Conservation (phyloP, 2,329 filamentous ascomycete species). For the Colletotrichum costaricense region DNA sequence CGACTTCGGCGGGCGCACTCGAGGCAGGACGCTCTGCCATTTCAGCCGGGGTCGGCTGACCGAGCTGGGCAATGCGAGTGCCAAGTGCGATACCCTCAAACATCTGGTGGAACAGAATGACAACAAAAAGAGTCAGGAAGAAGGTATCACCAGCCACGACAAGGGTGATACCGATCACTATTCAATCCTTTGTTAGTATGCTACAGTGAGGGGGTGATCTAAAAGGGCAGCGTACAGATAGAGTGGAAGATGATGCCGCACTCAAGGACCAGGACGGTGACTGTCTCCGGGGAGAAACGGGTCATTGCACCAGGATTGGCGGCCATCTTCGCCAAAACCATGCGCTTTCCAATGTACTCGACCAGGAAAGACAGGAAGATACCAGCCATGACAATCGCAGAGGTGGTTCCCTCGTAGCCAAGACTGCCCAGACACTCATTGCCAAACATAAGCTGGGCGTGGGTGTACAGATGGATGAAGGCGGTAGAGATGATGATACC, state of each 20-base stretch:
- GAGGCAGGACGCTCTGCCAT: conserved; percentile 5
- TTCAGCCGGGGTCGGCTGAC: conserved; percentile 38
- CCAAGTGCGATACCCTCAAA: conserved; percentile 83
- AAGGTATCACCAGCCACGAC: conserved; percentile 68
- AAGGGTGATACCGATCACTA: conserved; percentile 73
- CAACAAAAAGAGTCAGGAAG: conserved; percentile 69
- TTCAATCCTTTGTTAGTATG: conserved; percentile 26
- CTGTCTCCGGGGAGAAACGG: conserved; percentile 56
- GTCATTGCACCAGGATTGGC: conserved; percentile 39
- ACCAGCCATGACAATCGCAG: conserved; percentile 79
- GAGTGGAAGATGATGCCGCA: conserved; percentile 82
- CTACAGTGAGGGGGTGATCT: conserved; percentile 1
- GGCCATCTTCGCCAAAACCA: conserved; percentile 54
- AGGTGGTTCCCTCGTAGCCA: conserved; percentile 75
- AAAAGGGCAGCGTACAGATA: conserved; percentile 59
- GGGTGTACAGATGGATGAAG: conserved; percentile 78
- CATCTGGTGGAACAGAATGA: conserved; percentile 83
- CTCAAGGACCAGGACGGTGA: conserved; percentile 77
- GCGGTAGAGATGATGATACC: conserved; percentile 79
- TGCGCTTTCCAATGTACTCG: conserved; percentile 73
- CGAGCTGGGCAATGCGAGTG: conserved; percentile 74
- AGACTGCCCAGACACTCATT: conserved; percentile 76
- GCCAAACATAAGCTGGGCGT: conserved; percentile 78
- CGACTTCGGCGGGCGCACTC: conserved; percentile 21
- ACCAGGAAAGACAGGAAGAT: conserved; percentile 78